These are phyloP conservation scores for Amanita exitialis DNA, from an alignment of 768 basidiomycete species.

Conservation along the genomic window DNA sequence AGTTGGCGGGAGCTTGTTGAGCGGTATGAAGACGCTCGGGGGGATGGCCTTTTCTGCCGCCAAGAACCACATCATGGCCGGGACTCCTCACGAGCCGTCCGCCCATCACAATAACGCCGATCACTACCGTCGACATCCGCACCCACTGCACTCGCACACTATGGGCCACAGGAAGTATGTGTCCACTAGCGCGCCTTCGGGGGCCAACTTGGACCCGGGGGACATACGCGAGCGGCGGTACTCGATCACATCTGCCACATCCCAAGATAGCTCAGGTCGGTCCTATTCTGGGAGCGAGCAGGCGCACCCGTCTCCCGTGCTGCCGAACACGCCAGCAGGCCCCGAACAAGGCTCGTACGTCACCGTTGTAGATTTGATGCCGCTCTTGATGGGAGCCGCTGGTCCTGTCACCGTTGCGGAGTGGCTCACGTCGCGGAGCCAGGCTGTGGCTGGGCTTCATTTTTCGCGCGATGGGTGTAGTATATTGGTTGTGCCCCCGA, in stretches of 20 bases:
- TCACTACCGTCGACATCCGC: not conserved
- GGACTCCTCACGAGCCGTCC: not conserved
- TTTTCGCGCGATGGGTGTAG: conserved; percentile 48
- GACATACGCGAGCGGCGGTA: conserved; percentile 9
- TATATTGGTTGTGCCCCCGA: conserved; percentile 38
- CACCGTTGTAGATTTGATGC: conserved; percentile 44
- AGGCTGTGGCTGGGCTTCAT: conserved; percentile 32
- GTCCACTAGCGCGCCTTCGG: conserved; percentile 13
- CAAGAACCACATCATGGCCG: conserved; percentile 20
- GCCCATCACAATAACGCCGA: not conserved
- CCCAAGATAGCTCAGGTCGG: conserved; percentile 4
- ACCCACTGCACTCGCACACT: not conserved
- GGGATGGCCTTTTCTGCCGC: conserved; percentile 51
- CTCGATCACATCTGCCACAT: conserved; percentile 9
- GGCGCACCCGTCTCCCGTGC: conserved; percentile 11
- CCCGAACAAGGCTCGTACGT: conserved; percentile 32
- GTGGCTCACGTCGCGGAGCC: conserved; percentile 37
- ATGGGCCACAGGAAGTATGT: not conserved
- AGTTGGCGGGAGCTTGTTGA: conserved; percentile 52
- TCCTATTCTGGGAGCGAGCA: conserved; percentile 5
- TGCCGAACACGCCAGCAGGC: conserved; percentile 13
- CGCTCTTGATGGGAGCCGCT: conserved; percentile 11
- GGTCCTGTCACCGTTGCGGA: conserved; percentile 28
- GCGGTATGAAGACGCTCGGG: conserved; percentile 53
- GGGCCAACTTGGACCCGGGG: conserved; percentile 5